Percentiles rank a stretch among this genome's conserved stretches.
Evolutionary conservation across 1,139 yeast genomes (phyloP).

Genomic region (Saccharomyces uvarum): DNA sequence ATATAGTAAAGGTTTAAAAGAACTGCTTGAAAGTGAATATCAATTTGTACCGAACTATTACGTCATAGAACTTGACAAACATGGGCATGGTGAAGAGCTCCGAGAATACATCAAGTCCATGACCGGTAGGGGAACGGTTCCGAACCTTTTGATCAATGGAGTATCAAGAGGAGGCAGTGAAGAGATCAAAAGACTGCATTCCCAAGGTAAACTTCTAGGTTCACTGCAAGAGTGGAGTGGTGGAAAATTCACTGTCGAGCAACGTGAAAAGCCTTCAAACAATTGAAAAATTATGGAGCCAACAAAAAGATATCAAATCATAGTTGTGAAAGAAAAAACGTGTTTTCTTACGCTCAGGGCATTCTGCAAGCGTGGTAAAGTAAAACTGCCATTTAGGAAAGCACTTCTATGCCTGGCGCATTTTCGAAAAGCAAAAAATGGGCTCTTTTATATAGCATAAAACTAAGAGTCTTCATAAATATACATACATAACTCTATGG

Average conservation of each 20-base stretch:
- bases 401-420: background rate
- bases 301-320: background rate
- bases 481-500: background rate
- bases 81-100: constrained; percentile 54
- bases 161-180: constrained; percentile 71
- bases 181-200: constrained; percentile 61
- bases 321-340: background rate
- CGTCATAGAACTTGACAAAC: constrained; percentile 77
- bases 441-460: background rate
- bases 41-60: constrained; percentile 63
- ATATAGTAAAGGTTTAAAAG: constrained; percentile 62
- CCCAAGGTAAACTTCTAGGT: constrained; percentile 13
- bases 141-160: constrained; percentile 59
- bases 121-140: constrained; percentile 63
- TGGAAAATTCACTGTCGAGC: constrained; percentile 14
- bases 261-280: constrained; percentile 20
- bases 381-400: background rate
- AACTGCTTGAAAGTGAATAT: constrained; percentile 54
- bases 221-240: constrained; percentile 21
- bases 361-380: background rate
- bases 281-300: constrained; percentile 6
- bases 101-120: constrained; percentile 51
- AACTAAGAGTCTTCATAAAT: background rate
- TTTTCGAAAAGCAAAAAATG: background rate
- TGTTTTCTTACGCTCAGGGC: background rate